Evolutionary conservation across 257 asterid genomes (phyloP).

Genomic region (Voacanga thouarsii): DNA sequence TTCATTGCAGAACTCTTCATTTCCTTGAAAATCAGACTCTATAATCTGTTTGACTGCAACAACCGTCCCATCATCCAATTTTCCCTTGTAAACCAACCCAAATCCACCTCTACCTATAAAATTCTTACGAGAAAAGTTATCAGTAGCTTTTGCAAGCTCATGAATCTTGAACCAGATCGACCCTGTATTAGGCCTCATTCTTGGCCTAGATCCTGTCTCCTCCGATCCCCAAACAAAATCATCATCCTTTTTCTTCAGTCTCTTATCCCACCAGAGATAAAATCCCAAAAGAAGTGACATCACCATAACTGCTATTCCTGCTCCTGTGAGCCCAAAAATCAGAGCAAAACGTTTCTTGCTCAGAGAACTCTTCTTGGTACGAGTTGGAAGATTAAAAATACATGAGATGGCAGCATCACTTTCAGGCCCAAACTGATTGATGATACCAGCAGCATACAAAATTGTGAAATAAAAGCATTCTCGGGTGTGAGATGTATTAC

Average conservation of each 20-base stretch:
- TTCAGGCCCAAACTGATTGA: constrained; percentile 67
- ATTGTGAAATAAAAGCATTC: constrained; percentile 63
- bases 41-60: constrained; percentile 75
- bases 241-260: constrained; percentile 27
- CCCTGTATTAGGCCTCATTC: constrained; percentile 62
- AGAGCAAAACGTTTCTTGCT: constrained; percentile 30
- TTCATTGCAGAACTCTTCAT: constrained; percentile 81
- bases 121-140: constrained; percentile 54
- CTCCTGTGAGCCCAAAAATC: constrained; percentile 60
- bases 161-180: constrained; percentile 68
- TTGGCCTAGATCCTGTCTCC: constrained; percentile 40
- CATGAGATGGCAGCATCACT: constrained; percentile 61
- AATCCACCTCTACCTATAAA: constrained; percentile 87
- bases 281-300: constrained; percentile 45
- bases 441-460: constrained; percentile 87
- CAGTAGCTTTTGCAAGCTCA: constrained; percentile 76
- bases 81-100: constrained; percentile 77
- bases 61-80: constrained; percentile 57
- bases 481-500: constrained; percentile 63
- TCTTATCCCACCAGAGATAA: constrained; percentile 62
- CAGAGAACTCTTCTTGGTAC: constrained; percentile 22
- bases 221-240: constrained; percentile 29
- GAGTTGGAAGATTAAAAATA: constrained; percentile 51
- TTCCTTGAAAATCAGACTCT: constrained; percentile 74
- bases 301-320: constrained; percentile 40